Base-by-base conservation (phyloP, 108 stramenopile genomes). In the Cyclotella distinguenda region DNA sequence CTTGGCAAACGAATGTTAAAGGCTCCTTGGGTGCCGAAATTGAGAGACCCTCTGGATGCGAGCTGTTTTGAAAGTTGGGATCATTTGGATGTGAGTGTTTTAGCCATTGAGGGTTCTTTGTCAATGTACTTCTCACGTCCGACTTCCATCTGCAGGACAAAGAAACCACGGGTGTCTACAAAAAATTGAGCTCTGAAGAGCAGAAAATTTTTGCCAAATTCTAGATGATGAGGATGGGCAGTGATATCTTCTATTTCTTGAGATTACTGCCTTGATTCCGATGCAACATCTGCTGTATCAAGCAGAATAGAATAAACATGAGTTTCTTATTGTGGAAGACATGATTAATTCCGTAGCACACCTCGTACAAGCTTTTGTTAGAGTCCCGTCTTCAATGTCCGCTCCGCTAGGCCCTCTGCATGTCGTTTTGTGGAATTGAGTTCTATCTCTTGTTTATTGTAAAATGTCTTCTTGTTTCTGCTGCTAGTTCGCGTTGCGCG, bases 21-120 rank as follows among this genome's bases (percentile, higher is more conserved):
- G 23, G 90, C 98, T n/a, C 98, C 98, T 2, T 96, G 88, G 86
- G 79, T 89, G 33, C 97, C 97, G 1, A 60, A 64, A 11, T 77
- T 97, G 43, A 82, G 73, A 64, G 76, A 88, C 52, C 66, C 81
- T 23, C 61, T 91, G 45, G 95, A 97, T 72, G 81, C 87, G 19
- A 78, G 74, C 25, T 76, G 88, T 72, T 91, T 91, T 58, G 90
- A 89, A 35, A 68, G 81, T 26, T 80, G 77, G 54, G 74, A 71
- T 38, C 87, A 84, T 51, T 84, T 90, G 51, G 86, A 86, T 50
- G 56, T 48, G 18, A 48, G 46, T 48, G 23, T 21, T 48, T 48
- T 48, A 3, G 23, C 7, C 16, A 2, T 16, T 42, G 2, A 42
- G 2, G 40, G 13, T 16, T 13, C 4, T 4, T 42, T 42, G 40